Evolutionary conservation across 805 yeast species (phyloP), one percentile per base, ranked within the genome.

Genomic region (Candida krabiensis): DNA sequence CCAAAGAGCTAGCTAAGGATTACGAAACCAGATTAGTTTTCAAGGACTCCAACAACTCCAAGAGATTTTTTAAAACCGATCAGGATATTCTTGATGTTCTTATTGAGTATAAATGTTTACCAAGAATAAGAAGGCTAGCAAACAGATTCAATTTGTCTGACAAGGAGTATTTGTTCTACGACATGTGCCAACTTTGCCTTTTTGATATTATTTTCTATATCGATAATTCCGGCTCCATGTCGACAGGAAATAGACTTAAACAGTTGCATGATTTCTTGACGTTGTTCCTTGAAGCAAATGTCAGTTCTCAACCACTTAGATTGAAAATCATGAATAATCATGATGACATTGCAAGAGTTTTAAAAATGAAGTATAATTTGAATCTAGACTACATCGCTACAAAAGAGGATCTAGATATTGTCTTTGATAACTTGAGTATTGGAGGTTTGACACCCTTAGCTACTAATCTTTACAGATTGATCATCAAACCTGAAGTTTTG

Each of bases 141-240:
- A 26, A 28, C 9, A 37, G 49, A 32, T 51, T 51, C 32, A 38
- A 39, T 9, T 28, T 50, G 11, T 30, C 34, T 5, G 30, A 32
- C 6, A 49, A 50, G 34, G 58, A 53, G 30, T 52, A 43, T 33
- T 37, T 48, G 13, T 50, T 53, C 15, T 46, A 53, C 34, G 58
- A 53, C 30, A 28, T 53, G 11, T 38, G 49, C 17, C 58, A 53
- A 33, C 31, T 53, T 23, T 51, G 55, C 29, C 28, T 53, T 14
- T 53, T 49, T 34, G 45, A 53, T 27, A 26, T 53, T 19, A 21
- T 33, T 12, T 49, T 53, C 19, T 51, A 49, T 30, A 40, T 53
- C 19, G 58, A 53, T 37, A 53, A 53, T 28, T 53, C 58, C 1
- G 55, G 55, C 9, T 51, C 56, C 9, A 53, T 53, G 58, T 18